A percentile compares a stretch with the other conserved stretches of the same genome.
Conservation (phyloP, 1,139 yeast species). For the Suhomyces coccinellae region DNA sequence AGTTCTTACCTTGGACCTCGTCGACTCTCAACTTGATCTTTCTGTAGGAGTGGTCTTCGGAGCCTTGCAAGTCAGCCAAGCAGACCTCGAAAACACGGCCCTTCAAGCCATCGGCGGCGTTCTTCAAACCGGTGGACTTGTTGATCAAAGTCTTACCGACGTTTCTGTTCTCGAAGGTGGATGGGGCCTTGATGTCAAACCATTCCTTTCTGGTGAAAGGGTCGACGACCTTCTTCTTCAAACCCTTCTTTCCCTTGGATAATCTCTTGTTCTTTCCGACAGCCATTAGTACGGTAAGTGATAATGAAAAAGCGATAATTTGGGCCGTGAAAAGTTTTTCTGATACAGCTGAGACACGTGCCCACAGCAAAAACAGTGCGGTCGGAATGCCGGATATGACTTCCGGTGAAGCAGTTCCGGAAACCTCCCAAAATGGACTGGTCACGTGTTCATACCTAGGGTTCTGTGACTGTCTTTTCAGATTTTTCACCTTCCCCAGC, state of each 20-base stretch:
- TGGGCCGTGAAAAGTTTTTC: conserved; percentile 13
- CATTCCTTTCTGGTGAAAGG: conserved; percentile 55
- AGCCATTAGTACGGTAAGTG: conserved; percentile 36
- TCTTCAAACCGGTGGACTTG: conserved; percentile 54
- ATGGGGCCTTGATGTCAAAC: conserved; percentile 55
- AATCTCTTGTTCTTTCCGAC: conserved; percentile 57
- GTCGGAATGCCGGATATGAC: conserved; percentile 1
- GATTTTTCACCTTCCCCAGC: background rate
- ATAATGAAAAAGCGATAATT: background rate
- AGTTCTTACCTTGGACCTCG: conserved; percentile 55
- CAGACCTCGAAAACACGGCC: conserved; percentile 53
- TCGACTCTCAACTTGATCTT: conserved; percentile 55
- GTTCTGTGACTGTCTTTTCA: conserved; percentile 8
- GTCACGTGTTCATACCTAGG: conserved; percentile 5
- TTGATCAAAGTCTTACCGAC: conserved; percentile 54
- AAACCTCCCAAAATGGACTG: background rate
- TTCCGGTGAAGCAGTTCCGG: background rate
- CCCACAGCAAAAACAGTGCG: background rate
- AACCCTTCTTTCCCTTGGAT: conserved; percentile 54
- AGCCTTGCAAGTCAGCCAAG: conserved; percentile 53
- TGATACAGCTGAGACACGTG: conserved; percentile 5
- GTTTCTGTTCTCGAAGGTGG: conserved; percentile 52
- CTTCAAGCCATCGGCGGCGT: conserved; percentile 54
- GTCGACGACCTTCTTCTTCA: conserved; percentile 54
- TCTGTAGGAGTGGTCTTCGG: conserved; percentile 55